Base-by-base conservation (phyloP, 805 yeast genomes). In the Pichia cabralensis region DNA sequence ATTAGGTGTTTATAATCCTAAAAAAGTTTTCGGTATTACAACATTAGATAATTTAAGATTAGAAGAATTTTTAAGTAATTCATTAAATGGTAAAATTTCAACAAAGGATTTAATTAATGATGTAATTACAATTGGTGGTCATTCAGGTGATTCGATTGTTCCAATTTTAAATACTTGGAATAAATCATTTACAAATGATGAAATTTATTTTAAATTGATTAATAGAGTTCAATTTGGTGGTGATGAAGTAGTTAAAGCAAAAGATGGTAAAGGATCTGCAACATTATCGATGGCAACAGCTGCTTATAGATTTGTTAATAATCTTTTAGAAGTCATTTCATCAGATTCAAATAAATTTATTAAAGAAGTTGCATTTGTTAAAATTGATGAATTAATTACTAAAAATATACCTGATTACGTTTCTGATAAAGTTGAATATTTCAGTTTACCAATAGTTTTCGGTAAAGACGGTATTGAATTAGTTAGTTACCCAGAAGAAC, bases 281-380 rank as follows among this genome's bases (percentile, higher is more conserved):
- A 88, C 97, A 24, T 69, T 88, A 46, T 82, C 95, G 21, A 89
- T 88, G 96, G 96, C 96, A 8, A 80, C 77, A 50, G 95, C 96
- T 23, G 96, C 94, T 23, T 83, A 72, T 66, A 71, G 78, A 47
- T 80, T 85, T 56, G 81, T 86, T 21, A 77, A 73, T 43, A 61
- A 63, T 26, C 56, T 50, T 20, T 14, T 49, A 2, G 34, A 28
- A 17, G 71, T 47, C 2, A 30, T 39, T 10, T 22, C 18, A 7
- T 22, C n/a, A 2, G 38, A 47, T 29, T 22, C n/a, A 2, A 39
- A 47, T 29, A 40, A 3, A 4, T 14, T 10, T 3, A 36, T 53
- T 3, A 65, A 70, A 5, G 76, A 71, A 42, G 63, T 71, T 8
- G 61, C 74, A 3, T 71, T 63, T 48, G 53, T 71, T 22, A 72